Evolutionary conservation across 805 yeast genomes (phyloP), one percentile per base, ranked within the genome.

Genomic region (Candida orba): DNA sequence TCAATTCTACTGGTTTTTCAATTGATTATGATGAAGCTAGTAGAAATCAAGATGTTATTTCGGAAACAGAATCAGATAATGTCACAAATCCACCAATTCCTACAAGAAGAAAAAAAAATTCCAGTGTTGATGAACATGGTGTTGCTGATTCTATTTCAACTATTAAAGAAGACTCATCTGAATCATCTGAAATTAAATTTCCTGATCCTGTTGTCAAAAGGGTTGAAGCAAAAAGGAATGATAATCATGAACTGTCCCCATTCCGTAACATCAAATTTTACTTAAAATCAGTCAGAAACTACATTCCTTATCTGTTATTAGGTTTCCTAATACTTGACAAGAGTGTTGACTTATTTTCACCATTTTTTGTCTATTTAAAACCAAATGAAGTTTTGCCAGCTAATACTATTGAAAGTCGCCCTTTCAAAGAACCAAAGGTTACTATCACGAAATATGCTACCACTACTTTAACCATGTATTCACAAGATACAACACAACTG

Each of bases 1-100:
- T 46, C 15, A 50, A 53, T 49, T 56, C 60, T 6, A 52, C 49
- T 36, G 47, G 42, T 13, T 52, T 55, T 8, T 51, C 56, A 8
- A 45, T 49, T 30, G 51, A 43, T 17, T 54, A 48, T 12, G 49
- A 40, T 5, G 42, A 41, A 30, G 50, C 36, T 1, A 24, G 36
- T 14, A 53, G 43, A 23, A 42, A 40, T 14, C 49, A 34, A 12
- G 37, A n/a, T 13, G 40, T 51, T 27, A 40, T 47, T 15, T 50
- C 58, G 13, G 58, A 52, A 25, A 50, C 52, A 12, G 53, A 50
- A 27, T 45, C 54, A 12, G 57, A 40, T 10, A 36, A 34, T 20
- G n/a, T 18, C 14, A 31, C 23, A 14, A 34, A 12, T 24, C 5
- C 25, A 17, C 27, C 7, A 4, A 17, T 25, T 3, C 10, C 8